Evolutionary conservation across 257 asterid genomes (phyloP).

Genomic region (Sherardia arvensis): DNA sequence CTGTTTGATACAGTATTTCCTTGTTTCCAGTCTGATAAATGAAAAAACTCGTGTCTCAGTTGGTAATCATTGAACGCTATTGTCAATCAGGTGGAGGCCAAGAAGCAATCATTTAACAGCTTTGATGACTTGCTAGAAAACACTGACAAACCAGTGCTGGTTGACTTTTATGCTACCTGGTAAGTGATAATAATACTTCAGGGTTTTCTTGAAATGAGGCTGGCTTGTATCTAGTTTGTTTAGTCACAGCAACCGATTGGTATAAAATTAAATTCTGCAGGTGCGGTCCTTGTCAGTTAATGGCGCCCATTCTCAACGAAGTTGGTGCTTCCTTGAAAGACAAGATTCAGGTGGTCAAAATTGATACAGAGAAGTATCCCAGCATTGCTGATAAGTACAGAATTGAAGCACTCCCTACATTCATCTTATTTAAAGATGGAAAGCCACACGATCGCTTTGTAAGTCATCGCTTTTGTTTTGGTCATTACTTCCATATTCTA

Average conservation of each 20-base stretch:
- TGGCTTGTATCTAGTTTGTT: background rate
- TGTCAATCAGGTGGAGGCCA: constrained; percentile 66
- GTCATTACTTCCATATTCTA: background rate
- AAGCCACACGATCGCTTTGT: constrained; percentile 82
- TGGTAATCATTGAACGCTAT: constrained; percentile 5
- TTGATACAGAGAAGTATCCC: constrained; percentile 93
- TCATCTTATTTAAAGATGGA: constrained; percentile 84
- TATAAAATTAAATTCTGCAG: constrained; percentile 26
- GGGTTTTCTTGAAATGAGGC: background rate
- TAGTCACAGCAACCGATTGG: background rate
- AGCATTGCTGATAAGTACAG: constrained; percentile 59
- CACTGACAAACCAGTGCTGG: constrained; percentile 75
- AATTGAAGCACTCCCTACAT: constrained; percentile 88
- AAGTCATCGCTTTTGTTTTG: constrained; percentile 28
- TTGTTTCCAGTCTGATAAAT: background rate
- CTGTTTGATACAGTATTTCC: background rate
- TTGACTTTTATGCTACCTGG: constrained; percentile 98
- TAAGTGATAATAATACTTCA: constrained; percentile 16
- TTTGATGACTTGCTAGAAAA: constrained; percentile 70
- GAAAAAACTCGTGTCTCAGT: background rate
- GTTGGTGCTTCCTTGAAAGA: constrained; percentile 57
- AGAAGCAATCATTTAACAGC: constrained; percentile 69
- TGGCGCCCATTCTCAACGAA: constrained; percentile 83
- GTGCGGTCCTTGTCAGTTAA: constrained; percentile 98
- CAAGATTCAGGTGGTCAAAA: constrained; percentile 75